Percentiles rank a stretch among this genome's conserved stretches.
phyloP scores from a whole-genome alignment of 1,284 basidiomycete species.

The Sutorius eximius region DNA sequence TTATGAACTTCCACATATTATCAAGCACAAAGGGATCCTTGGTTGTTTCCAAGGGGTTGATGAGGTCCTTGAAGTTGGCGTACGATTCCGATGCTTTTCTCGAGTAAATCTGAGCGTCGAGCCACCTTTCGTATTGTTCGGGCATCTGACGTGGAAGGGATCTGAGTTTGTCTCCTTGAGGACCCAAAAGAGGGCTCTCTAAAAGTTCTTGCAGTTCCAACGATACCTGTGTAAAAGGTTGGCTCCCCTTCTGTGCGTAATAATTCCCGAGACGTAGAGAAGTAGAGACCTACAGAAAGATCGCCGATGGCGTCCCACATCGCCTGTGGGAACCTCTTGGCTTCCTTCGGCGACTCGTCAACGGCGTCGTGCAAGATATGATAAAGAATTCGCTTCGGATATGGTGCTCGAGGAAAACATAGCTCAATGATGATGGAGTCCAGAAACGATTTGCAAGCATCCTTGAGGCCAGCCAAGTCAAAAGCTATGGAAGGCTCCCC shows the following conservation, averaged over 20 bases:
- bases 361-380: slow-evolving; percentile 66
- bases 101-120: slow-evolving; percentile 64
- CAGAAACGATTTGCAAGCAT: slow-evolving; percentile 68
- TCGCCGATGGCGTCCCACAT: slow-evolving; percentile 79
- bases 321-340: slow-evolving; percentile 69
- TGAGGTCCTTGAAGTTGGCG: slow-evolving; percentile 53
- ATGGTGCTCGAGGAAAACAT: slow-evolving; percentile 64
- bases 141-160: slow-evolving; percentile 51
- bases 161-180: slow-evolving; percentile 51
- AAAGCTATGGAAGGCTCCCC: slow-evolving; percentile 54
- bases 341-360: slow-evolving; percentile 66
- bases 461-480: slow-evolving; percentile 58
- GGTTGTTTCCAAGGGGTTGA: slow-evolving; percentile 58
- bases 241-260: not conserved
- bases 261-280: slow-evolving; percentile 42
- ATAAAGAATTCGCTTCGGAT: slow-evolving; percentile 63
- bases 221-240: slow-evolving; percentile 43
- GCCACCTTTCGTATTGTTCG: slow-evolving; percentile 59
- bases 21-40: slow-evolving; percentile 50
- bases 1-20: slow-evolving; percentile 63
- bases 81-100: slow-evolving; percentile 50
- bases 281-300: slow-evolving; percentile 55
- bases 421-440: slow-evolving; percentile 79
- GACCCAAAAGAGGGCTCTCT: slow-evolving; percentile 54
- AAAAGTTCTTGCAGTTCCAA: slow-evolving; percentile 64